These are phyloP conservation scores for Rosa hybrid DNA, from an alignment of 331 rosid genomes.

Conservation along the genomic window DNA sequence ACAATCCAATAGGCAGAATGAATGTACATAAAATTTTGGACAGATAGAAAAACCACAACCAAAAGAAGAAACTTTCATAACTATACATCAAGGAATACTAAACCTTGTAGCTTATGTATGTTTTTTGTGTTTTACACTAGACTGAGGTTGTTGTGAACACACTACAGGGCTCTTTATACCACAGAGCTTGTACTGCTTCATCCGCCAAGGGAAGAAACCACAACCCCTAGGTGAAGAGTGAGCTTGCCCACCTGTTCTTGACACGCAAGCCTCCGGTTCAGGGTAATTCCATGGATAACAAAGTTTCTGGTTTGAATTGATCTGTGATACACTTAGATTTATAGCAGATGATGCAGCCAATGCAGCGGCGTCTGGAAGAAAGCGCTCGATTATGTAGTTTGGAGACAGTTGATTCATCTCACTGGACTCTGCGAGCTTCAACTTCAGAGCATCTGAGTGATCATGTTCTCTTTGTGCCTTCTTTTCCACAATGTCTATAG, in stretches of 20 bases:
- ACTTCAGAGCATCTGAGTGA: conserved; percentile 33
- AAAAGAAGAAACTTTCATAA: background rate
- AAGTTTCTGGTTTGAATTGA: conserved; percentile 1
- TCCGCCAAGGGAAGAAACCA: conserved; percentile 76
- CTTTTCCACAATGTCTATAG: conserved; percentile 79
- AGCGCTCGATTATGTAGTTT: conserved; percentile 72
- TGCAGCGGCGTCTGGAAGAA: conserved; percentile 88
- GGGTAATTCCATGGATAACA: conserved; percentile 14
- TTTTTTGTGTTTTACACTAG: conserved; percentile 40
- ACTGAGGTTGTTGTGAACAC: conserved; percentile 30
- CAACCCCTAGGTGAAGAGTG: conserved; percentile 64
- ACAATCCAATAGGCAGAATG: background rate
- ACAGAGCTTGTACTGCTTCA: conserved; percentile 79
- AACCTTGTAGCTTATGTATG: conserved; percentile 5
- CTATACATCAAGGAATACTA: conserved; percentile 30
- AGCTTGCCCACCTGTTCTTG: conserved; percentile 28
- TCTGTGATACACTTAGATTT: conserved; percentile 7
- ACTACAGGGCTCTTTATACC: conserved; percentile 53
- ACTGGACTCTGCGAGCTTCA: conserved; percentile 54
- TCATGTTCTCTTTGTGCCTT: conserved; percentile 25
- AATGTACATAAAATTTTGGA: background rate
- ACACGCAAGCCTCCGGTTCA: conserved; percentile 22
- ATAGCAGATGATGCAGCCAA: conserved; percentile 64
- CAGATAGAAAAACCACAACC: background rate
- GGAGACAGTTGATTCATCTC: conserved; percentile 45